Conservation (phyloP, 2,329 filamentous ascomycete genomes). For the Trichophyton verrucosum region DNA sequence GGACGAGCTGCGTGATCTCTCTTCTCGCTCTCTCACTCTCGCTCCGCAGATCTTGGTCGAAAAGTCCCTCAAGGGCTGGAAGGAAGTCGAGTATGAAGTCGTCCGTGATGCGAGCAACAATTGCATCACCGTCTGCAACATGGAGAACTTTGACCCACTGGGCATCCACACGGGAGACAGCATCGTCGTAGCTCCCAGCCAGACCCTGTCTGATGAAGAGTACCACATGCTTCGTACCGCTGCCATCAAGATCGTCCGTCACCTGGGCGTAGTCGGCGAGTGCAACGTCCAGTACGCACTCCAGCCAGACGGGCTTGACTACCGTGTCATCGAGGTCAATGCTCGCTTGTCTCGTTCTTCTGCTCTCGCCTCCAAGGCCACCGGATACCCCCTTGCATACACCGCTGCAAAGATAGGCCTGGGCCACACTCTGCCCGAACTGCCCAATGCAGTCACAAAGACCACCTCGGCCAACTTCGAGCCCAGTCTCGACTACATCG, state of each 20-base stretch:
- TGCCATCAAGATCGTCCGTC: constrained; percentile 95
- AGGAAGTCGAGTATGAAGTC: constrained; percentile 97
- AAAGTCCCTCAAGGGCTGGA: constrained; percentile 98
- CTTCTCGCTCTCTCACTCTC: constrained; percentile 80
- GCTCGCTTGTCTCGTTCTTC: constrained; percentile 96
- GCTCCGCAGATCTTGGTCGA: constrained; percentile 95
- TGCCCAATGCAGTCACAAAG: constrained; percentile 96
- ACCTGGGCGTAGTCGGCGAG: constrained; percentile 93
- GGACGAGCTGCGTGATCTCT: constrained; percentile 87
- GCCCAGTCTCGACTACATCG: constrained; percentile 91
- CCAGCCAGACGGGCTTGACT: constrained; percentile 92
- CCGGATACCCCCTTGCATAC: constrained; percentile 92
- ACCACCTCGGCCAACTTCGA: constrained; percentile 99
- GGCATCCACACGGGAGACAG: constrained; percentile 98
- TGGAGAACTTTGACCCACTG: constrained; percentile 97
- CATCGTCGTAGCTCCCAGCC: constrained; percentile 92
- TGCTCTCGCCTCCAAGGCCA: constrained; percentile 92
- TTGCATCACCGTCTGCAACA: constrained; percentile 98
- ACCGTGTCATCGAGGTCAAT: constrained; percentile 98
- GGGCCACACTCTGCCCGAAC: constrained; percentile 84
- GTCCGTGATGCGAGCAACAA: constrained; percentile 96
- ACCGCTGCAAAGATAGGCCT: constrained; percentile 97
- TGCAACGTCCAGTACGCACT: constrained; percentile 98
- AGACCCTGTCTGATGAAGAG: constrained; percentile 95
- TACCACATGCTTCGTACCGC: constrained; percentile 98